Evolutionary conservation across 2,329 filamentous ascomycete species (phyloP), one percentile per base, ranked within the genome.

Genomic region (Paradendryphiella salina): DNA sequence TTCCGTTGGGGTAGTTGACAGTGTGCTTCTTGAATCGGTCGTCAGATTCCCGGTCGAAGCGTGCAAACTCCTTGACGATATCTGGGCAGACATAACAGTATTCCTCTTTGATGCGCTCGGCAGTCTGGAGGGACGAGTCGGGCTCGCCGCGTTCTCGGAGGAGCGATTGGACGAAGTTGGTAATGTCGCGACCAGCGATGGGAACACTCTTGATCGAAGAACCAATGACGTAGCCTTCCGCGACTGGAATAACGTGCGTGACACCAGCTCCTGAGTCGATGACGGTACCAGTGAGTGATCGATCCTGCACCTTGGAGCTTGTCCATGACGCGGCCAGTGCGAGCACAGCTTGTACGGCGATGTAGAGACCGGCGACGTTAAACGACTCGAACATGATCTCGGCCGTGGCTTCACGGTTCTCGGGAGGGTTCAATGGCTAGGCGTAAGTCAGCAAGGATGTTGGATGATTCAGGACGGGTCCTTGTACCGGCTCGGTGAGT

Each of bases 351-450:
- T 99, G 94, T 11, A 99, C 94, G 38, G 94, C 94, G 73, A 99
- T 99, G 77, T 99, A 99, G 60, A 99, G 86, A 77, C 94, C 94
- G 51, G 94, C 93, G 75, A 94, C 97, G 79, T 99, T 99, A 82
- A 99, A 99, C 3, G 94, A 97, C 74, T 99, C 94, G 79, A 99
- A 99, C 85, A 99, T 96, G 77, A 99, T 99, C 75, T 99, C 94
- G 75, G 94, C 94, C 20, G 94, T 97, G 74, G 96, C 96, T 77
- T 99, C 94, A 71, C 94, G 91, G 77, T 99, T 97, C 79, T 99
- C 94, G 21, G 94, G 94, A 29, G 94, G 94, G 76, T 99, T 99
- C 71, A 99, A 82, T 59, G 94, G 94, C 89, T 96, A 65, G 8
- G 15, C 9, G 3, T n/a, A 40, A 29, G 55, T 67, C 38, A 66